Conservation (phyloP, 345 rosid genomes). For the Aegle marmelos region DNA sequence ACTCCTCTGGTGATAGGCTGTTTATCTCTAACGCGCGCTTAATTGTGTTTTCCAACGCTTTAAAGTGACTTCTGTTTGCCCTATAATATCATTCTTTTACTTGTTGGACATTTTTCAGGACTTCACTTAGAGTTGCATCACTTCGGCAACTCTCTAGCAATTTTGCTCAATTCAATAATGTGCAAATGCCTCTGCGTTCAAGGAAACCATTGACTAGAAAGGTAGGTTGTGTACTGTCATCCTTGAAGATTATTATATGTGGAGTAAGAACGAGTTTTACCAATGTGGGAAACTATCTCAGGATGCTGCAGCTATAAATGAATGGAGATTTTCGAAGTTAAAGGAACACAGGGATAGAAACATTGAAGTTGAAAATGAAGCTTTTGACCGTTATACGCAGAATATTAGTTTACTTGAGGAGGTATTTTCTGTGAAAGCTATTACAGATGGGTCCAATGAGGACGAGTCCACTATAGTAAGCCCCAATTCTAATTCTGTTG, state of each 20-base stretch:
- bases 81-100: constrained; percentile 8
- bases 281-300: constrained; percentile 30
- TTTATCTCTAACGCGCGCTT: not conserved
- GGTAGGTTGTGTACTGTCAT: constrained; percentile 36
- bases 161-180: constrained; percentile 81
- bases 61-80: not conserved
- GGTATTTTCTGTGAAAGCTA: constrained; percentile 52
- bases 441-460: constrained; percentile 30
- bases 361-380: constrained; percentile 76
- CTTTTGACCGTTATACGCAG: constrained; percentile 79
- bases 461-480: constrained; percentile 24
- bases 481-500: constrained; percentile 23
- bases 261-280: not conserved
- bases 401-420: constrained; percentile 76
- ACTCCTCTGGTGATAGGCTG: not conserved
- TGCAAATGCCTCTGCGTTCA: constrained; percentile 63
- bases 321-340: constrained; percentile 89
- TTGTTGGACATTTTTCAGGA: constrained; percentile 45
- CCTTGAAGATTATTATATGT: constrained; percentile 4
- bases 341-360: constrained; percentile 71
- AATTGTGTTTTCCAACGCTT: not conserved
- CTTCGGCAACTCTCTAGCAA: constrained; percentile 79
- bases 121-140: constrained; percentile 61
- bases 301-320: constrained; percentile 86
- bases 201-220: constrained; percentile 80